A percentile compares a stretch with the other conserved stretches of the same genome.
Evolutionary conservation across 805 yeast genomes (phyloP).

Genomic region (Candida ficus): DNA sequence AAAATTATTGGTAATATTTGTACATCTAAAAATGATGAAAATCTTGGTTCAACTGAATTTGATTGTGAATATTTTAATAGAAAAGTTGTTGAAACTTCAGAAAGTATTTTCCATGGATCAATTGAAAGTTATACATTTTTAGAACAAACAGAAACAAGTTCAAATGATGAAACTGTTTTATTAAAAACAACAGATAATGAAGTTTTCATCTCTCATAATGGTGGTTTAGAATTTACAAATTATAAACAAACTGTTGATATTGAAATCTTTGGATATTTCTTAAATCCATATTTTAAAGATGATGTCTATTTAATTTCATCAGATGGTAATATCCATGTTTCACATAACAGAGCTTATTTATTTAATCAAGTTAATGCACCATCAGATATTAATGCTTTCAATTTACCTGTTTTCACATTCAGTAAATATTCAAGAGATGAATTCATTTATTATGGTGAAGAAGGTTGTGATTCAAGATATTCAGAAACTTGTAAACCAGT

Average conservation of each 20-base stretch:
- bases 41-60: constrained; percentile 11
- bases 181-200: constrained; percentile 47
- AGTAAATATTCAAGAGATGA: constrained; percentile 45
- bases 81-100: constrained; percentile 25
- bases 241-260: constrained; percentile 21
- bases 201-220: constrained; percentile 60
- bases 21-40: constrained; percentile 9
- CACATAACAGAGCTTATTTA: constrained; percentile 58
- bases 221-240: constrained; percentile 16
- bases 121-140: constrained; percentile 55
- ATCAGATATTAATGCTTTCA: constrained; percentile 41
- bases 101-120: constrained; percentile 43
- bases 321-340: constrained; percentile 37
- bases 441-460: constrained; percentile 65
- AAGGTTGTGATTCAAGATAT: constrained; percentile 38
- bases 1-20: constrained; percentile 23
- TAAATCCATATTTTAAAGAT: constrained; percentile 56
- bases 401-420: constrained; percentile 52
- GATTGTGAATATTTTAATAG: constrained; percentile 21
- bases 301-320: constrained; percentile 26
- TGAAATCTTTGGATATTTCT: constrained; percentile 42
- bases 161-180: constrained; percentile 57
- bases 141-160: constrained; percentile 31
- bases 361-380: constrained; percentile 35
- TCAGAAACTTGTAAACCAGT: constrained; percentile 41